Conservation (phyloP, 331 rosid genomes). For the Quercus tomentella region DNA sequence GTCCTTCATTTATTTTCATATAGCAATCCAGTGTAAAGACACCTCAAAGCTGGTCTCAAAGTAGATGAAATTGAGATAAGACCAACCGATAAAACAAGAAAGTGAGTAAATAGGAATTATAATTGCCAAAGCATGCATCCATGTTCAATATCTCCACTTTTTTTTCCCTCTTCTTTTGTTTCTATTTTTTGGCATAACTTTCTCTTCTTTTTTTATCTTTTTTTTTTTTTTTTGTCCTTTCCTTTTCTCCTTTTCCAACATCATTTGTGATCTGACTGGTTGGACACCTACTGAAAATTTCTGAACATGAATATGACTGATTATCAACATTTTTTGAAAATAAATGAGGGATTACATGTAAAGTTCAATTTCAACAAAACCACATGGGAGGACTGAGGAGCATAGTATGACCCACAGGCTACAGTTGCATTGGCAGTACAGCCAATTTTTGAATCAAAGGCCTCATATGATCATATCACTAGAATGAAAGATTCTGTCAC, state of each 20-base stretch:
- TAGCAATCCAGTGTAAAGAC: too few species aligned
- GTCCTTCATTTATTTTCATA: too few species aligned
- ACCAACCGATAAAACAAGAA: neutral
- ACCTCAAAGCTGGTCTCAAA: too few species aligned
- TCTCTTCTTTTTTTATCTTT: neutral
- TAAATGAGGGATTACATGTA: neutral
- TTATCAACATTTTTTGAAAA: constrained; percentile 20
- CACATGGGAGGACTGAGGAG: constrained; percentile 51
- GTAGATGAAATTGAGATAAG: too few species aligned
- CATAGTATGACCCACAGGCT: constrained; percentile 26
- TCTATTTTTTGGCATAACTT: neutral
- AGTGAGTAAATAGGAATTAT: neutral
- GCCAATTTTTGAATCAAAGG: constrained; percentile 42
- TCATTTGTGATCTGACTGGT: neutral
- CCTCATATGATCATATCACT: constrained; percentile 22
- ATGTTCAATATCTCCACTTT: neutral
- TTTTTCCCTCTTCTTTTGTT: neutral
- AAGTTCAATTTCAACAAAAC: constrained; percentile 31
- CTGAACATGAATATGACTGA: neutral
- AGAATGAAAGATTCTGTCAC: constrained; percentile 32
- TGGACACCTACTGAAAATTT: neutral
- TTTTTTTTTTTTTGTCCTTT: neutral
- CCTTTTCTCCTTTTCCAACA: neutral
- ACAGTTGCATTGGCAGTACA: neutral
- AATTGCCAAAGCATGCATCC: neutral